A percentile compares a stretch with the other conserved stretches of the same genome.
phyloP scores from a whole-genome alignment of 495 filamentous ascomycete genomes.

The Daldinia vernicosa region DNA sequence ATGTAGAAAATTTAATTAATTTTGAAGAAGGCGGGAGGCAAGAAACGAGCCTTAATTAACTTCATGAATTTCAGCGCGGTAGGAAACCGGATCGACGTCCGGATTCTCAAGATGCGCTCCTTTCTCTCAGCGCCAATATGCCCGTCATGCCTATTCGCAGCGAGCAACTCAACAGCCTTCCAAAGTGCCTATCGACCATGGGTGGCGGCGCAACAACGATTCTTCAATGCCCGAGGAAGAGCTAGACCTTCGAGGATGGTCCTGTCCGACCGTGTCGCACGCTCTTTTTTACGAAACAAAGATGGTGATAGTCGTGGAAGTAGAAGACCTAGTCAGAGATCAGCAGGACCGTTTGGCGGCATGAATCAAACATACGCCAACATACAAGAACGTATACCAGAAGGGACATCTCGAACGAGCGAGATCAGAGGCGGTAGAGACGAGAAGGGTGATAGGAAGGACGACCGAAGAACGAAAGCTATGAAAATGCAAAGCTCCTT shows the following conservation, averaged over 20 bases:
- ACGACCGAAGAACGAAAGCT: slow-evolving; percentile 70
- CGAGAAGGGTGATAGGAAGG: slow-evolving; percentile 45
- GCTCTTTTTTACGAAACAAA: slow-evolving; percentile 55
- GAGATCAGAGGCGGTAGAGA: slow-evolving; percentile 45
- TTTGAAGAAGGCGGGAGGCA: background rate
- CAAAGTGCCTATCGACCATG: slow-evolving; percentile 44
- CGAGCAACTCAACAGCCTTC: slow-evolving; percentile 3
- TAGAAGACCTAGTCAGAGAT: slow-evolving; percentile 51
- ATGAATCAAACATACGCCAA: slow-evolving; percentile 78
- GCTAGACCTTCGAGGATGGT: slow-evolving; percentile 75
- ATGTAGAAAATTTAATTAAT: background rate
- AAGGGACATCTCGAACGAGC: slow-evolving; percentile 44
- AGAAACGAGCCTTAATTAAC: background rate
- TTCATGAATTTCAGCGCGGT: slow-evolving; percentile 3
- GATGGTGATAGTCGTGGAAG: slow-evolving; percentile 41
- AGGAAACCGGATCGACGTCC: background rate
- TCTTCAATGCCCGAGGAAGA: slow-evolving; percentile 48
- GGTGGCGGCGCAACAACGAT: slow-evolving; percentile 47
- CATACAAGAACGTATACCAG: slow-evolving; percentile 43
- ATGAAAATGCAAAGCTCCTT: slow-evolving; percentile 93
- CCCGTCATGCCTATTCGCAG: slow-evolving; percentile 43
- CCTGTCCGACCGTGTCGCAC: slow-evolving; percentile 75
- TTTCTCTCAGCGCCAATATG: slow-evolving; percentile 43
- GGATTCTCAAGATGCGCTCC: slow-evolving; percentile 30
- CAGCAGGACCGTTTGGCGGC: slow-evolving; percentile 72